Percentiles rank a stretch among this genome's conserved stretches.
Evolutionary conservation across 768 basidiomycete species (phyloP).

Genomic region (Kwoniella pini): DNA sequence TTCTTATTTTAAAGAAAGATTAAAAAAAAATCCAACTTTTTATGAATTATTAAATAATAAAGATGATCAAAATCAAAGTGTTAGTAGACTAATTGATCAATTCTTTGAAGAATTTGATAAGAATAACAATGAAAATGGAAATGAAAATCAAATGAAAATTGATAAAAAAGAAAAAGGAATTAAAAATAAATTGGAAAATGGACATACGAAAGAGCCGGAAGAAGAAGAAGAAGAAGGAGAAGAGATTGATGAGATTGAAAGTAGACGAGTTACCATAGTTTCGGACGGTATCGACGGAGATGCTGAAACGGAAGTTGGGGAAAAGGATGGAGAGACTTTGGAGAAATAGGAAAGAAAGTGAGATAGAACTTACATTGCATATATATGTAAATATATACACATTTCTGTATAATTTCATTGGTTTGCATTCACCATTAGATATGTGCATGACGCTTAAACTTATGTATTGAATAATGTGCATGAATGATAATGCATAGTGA

Average conservation of each 20-base stretch:
- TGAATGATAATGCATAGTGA: no score
- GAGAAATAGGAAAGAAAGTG: constrained; percentile 5
- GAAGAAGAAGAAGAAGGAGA: constrained; percentile 8
- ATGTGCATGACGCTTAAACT: no score
- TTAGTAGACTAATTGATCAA: constrained; percentile 72
- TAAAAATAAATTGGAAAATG: no score
- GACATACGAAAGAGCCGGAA: neutral
- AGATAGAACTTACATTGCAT: no score
- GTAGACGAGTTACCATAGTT: constrained; percentile 11
- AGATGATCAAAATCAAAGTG: constrained; percentile 59
- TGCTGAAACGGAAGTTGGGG: constrained; percentile 9
- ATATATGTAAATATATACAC: no score
- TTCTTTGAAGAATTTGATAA: constrained; percentile 33
- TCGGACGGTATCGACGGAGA: constrained; percentile 20
- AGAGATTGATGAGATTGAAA: constrained; percentile 8
- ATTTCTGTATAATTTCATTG: no score
- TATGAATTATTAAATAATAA: constrained; percentile 63
- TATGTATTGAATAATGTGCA: no score
- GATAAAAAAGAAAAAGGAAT: neutral
- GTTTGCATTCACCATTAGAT: no score
- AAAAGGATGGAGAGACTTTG: constrained; percentile 22
- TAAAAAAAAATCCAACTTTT: constrained; percentile 78
- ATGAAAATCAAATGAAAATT: neutral
- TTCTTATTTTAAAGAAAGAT: constrained; percentile 73
- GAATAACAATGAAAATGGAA: no score